Base-by-base conservation (phyloP, 2,329 filamentous ascomycete genomes). In the Fusarium sp. region DNA sequence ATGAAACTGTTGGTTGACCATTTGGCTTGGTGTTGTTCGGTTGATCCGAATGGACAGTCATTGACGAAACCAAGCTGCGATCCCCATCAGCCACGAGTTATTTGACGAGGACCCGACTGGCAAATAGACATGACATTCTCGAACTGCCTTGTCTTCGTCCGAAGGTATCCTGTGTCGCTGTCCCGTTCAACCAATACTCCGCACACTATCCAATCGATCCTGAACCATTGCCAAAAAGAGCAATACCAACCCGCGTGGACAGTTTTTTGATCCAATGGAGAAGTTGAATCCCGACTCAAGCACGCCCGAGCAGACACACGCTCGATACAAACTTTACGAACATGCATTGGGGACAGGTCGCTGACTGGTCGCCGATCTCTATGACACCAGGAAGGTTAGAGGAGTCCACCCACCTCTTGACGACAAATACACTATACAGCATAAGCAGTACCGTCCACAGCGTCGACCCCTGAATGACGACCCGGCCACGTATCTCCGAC, bases 261-360 rank as follows among this genome's bases (percentile, higher is more conserved):
- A 34, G 32, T 34, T 6, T 0, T 14, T 14, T 1, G 6, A 34
- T 34, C 32, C 32, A 0, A 15, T 34, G 14, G 32, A 34, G 0
- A 3, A 0, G 32, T 36, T n/a, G 0, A 41, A 9, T 8, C 39
- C 42, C 0, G 15, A 24, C 5, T 1, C n/a, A 1, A 18, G n/a
- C 0, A 8, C 42, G 4, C 42, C n/a, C 1, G n/a, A 26, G 15
- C 42, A 12, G 10, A 26, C 15, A 0, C 10, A 44, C 5, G n/a
- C n/a, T 0, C 17, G n/a, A 4, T 8, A 12, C 0, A 7, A 44
- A 8, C 17, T 44, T 0, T 44, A 44, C 15, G 1, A 44, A 2
- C 45, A 3, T 4, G 28, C 28, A 8, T 17, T 26, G 17, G 11
- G 5, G 15, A 42, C n/a, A 9, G 39, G 39, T 15, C 32, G 32